Base-by-base conservation (phyloP, 2,329 filamentous ascomycete genomes). In the Seiridium unicorne region DNA sequence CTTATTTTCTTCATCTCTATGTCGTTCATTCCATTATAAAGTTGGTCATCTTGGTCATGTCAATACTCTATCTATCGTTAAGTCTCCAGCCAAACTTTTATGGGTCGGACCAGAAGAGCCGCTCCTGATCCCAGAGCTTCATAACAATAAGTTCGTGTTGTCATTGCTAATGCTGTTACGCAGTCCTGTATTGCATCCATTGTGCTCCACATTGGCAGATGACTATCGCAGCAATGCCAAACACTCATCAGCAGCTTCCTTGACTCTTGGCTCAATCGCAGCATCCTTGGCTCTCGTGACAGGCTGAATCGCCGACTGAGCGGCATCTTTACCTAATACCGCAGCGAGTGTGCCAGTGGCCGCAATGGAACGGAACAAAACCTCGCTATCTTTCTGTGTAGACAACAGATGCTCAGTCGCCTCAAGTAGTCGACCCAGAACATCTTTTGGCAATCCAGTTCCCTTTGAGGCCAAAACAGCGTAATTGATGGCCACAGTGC, bases 401-500 rank as follows among this genome's bases (percentile, higher is more conserved):
- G 79, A 76, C 1, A 96, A 74, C 1, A 94, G 82, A 59, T 81
- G 80, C 1, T 83, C 83, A 0, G 93, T 74, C 4, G 89, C 81
- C 36, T 86, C 81, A 2, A 92, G 71, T 4, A 92, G 76, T 8
- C 80, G 78, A 61, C 75, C 74, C 62, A 73, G 80, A 64, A 81
- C 74, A 56, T 77, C 77, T 36, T 77, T 64, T 7, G 69, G 56
- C 47, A 73, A 54, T n/a, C 68, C 69, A 0, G 65, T 61, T n/a
- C 72, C 64, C 31, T 68, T 68, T 7, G 82, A 84, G 4, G 91
- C 83, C 9, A 93, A 82, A 1, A 97, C 92, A 0, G 92, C 83
- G 64, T 91, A 90, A 75, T 99, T 98, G 71, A 98, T 89, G 61
- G 90, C 88, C 0, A 92, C 81, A 0, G 95, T 97, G 1, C 91